Percentiles rank a stretch among this genome's conserved stretches.
These are phyloP conservation scores for Paramecium caudatum DNA, from an alignment of 73 alveolate species.

Conservation along the genomic window DNA sequence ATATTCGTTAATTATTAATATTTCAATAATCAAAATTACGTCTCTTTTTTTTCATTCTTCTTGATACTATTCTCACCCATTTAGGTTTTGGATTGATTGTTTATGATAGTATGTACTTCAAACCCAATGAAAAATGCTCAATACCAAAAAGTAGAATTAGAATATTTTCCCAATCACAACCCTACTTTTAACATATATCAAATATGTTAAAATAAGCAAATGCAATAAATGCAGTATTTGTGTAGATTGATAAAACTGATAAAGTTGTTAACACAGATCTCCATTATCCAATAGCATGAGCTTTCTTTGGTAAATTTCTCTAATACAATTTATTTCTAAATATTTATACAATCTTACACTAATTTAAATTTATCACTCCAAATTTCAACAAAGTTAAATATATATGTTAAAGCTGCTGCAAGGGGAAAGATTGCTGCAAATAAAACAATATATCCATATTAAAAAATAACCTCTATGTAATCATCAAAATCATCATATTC, in stretches of 20 bases:
- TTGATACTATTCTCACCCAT: constrained; percentile 56
- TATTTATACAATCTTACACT: constrained; percentile 32
- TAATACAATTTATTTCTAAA: constrained; percentile 70
- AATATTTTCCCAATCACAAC: constrained; percentile 53
- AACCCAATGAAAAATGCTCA: constrained; percentile 44
- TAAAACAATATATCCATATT: constrained; percentile 81
- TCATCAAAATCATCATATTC: constrained; percentile 83
- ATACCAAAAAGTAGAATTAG: constrained; percentile 26
- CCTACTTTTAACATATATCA: neutral
- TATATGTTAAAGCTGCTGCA: constrained; percentile 77
- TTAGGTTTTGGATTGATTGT: constrained; percentile 18
- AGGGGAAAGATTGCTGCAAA: constrained; percentile 84
- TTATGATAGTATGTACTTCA: neutral
- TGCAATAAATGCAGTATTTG: constrained; percentile 82
- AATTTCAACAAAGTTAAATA: constrained; percentile 78
- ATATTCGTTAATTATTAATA: constrained; percentile 13
- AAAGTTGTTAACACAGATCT: constrained; percentile 80
- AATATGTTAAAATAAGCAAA: constrained; percentile 52
- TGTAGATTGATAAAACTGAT: constrained; percentile 81
- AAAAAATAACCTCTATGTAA: constrained; percentile 77
- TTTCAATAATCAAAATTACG: neutral
- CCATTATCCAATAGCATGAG: constrained; percentile 86
- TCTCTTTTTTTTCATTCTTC: constrained; percentile 48
- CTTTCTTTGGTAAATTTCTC: constrained; percentile 77
- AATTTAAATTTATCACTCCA: constrained; percentile 82